Conservation (phyloP, 1,139 yeast species). For the Geotrichum siamense region DNA sequence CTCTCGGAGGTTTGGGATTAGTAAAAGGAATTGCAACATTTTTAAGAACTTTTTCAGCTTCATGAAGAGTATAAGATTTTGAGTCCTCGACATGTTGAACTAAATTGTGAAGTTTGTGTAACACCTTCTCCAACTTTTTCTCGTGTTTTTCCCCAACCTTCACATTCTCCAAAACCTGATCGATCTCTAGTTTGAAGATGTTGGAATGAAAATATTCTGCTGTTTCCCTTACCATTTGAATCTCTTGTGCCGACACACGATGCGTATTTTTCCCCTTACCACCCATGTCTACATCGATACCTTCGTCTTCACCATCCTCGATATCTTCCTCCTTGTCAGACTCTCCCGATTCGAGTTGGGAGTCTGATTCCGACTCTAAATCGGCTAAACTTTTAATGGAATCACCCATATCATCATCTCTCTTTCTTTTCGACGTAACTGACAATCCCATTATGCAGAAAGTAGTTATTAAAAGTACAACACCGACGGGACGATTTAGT, state of each 20-base stretch:
- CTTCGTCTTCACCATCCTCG: slow-evolving; percentile 8
- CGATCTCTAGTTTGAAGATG: slow-evolving; percentile 89
- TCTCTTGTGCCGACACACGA: slow-evolving; percentile 60
- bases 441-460: slow-evolving; percentile 1
- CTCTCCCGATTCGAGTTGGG: slow-evolving; percentile 2
- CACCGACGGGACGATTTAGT: too few relatives aligned
- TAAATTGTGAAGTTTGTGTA: slow-evolving; percentile 67
- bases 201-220: slow-evolving; percentile 91
- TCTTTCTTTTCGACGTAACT: slow-evolving; percentile 5
- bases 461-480: too few relatives aligned
- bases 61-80: slow-evolving; percentile 48
- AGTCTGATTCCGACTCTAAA: slow-evolving; percentile 12
- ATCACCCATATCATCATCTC: slow-evolving; percentile 13
- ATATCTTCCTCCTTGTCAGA: slow-evolving; percentile 3
- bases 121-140: slow-evolving; percentile 60
- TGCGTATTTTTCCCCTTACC: slow-evolving; percentile 26
- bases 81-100: slow-evolving; percentile 57
- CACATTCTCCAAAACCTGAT: slow-evolving; percentile 76
- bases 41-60: slow-evolving; percentile 41
- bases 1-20: slow-evolving; percentile 71
- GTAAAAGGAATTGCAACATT: slow-evolving; percentile 69
- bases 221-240: slow-evolving; percentile 86
- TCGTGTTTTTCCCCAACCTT: slow-evolving; percentile 64
- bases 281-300: slow-evolving; percentile 20
- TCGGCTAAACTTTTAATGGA: slow-evolving; percentile 10